A percentile compares a stretch with the other conserved stretches of the same genome.
Conservation (phyloP, 2,329 filamentous ascomycete species). For the Alternaria brassicicola region DNA sequence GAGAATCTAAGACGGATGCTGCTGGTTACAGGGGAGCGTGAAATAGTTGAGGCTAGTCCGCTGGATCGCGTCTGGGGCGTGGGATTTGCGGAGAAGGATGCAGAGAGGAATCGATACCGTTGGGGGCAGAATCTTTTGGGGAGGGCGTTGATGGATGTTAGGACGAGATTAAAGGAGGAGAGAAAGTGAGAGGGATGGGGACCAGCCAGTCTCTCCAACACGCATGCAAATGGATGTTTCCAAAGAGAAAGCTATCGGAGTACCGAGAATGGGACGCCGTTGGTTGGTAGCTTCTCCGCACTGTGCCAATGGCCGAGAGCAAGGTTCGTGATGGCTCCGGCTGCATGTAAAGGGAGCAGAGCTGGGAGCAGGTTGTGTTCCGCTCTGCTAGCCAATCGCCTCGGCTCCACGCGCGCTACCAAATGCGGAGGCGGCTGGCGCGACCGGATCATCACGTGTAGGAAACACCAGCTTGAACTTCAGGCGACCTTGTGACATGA, state of each 20-base stretch:
- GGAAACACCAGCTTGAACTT: conserved; percentile 19
- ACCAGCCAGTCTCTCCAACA: too few species aligned
- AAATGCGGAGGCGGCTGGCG: conserved; percentile 31
- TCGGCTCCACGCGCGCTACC: conserved; percentile 15
- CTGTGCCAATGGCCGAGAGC: not conserved
- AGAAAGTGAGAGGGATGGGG: not conserved
- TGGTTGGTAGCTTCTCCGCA: not conserved
- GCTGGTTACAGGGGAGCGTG: conserved; percentile 60
- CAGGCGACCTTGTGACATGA: conserved; percentile 29
- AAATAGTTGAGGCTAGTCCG: conserved; percentile 62
- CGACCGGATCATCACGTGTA: conserved; percentile 27
- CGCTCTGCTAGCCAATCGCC: conserved; percentile 16
- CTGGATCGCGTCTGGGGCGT: conserved; percentile 70
- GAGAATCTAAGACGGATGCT: not conserved
- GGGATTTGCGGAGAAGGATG: conserved; percentile 62
- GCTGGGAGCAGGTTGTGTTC: conserved; percentile 14
- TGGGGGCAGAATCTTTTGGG: conserved; percentile 73
- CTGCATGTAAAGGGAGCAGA: conserved; percentile 6
- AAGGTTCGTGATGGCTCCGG: not conserved
- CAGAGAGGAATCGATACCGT: conserved; percentile 52
- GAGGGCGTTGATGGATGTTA: conserved; percentile 65
- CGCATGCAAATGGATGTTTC: too few species aligned
- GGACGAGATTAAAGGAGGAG: conserved; percentile 58
- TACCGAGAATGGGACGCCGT: not conserved
- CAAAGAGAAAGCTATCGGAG: not conserved